phyloP scores from a whole-genome alignment of 352 stramenopile species.

The Pythium plurisporium region DNA sequence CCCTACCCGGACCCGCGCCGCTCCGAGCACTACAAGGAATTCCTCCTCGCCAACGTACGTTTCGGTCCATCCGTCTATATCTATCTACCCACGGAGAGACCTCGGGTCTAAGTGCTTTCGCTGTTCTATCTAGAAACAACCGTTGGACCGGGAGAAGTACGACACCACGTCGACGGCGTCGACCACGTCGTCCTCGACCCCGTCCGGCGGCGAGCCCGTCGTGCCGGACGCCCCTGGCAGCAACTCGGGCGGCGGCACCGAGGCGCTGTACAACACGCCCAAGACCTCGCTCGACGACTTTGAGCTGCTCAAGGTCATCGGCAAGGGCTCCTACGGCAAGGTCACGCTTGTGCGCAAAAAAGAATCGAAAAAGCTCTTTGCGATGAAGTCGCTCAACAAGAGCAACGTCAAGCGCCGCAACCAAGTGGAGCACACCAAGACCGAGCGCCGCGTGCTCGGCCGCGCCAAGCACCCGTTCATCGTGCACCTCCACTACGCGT shows the following conservation, averaged over 20 bases:
- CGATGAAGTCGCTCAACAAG: slow-evolving; percentile 99
- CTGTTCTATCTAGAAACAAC: slow-evolving; percentile 55
- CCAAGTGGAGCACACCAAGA: slow-evolving; percentile 94
- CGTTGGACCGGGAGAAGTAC: slow-evolving; percentile 41
- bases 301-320: slow-evolving; percentile 80
- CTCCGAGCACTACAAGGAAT: slow-evolving; percentile 74
- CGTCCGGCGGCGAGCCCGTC: no score
- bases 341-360: slow-evolving; percentile 86
- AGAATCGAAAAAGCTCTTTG: slow-evolving; percentile 89
- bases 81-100: no score
- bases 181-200: slow-evolving; percentile 29
- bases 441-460: slow-evolving; percentile 97
- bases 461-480: slow-evolving; percentile 98
- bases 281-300: slow-evolving; percentile 89
- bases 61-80: not conserved
- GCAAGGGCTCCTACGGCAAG: slow-evolving; percentile 85
- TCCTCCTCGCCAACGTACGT: slow-evolving; percentile 74
- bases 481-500: slow-evolving; percentile 95
- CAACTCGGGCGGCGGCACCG: slow-evolving; percentile 34
- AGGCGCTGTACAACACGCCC: slow-evolving; percentile 79
- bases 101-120: not conserved
- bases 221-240: slow-evolving; percentile 33
- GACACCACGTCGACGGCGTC: slow-evolving; percentile 11
- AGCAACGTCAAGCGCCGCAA: slow-evolving; percentile 90
- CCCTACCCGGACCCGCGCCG: slow-evolving; percentile 54